These are phyloP conservation scores for Leishmania tropica DNA, from an alignment of 208 protist species.

Conservation along the genomic window DNA sequence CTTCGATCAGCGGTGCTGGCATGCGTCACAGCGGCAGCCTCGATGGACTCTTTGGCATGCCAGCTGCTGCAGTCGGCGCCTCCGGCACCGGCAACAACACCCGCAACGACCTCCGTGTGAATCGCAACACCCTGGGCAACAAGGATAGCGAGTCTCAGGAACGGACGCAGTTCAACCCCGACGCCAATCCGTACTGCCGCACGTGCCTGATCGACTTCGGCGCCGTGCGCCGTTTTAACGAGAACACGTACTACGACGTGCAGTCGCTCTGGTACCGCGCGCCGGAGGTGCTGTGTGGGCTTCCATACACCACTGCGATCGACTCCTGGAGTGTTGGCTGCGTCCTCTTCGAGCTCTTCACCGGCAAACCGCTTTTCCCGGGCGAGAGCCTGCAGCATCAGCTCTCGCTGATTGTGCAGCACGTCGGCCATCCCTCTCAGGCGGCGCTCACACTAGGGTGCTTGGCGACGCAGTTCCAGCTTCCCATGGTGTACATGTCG, in stretches of 20 bases:
- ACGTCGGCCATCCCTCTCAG: slow-evolving; percentile 85
- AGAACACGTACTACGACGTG: slow-evolving; percentile 97
- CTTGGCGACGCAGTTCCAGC: slow-evolving; percentile 38
- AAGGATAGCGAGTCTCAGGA: slow-evolving; percentile 10
- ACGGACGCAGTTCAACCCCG: not conserved
- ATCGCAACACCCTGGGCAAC: slow-evolving; percentile 11
- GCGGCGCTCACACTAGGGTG: slow-evolving; percentile 60
- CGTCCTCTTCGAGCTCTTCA: slow-evolving; percentile 91
- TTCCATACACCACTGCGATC: slow-evolving; percentile 91
- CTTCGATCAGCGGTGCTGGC: not conserved
- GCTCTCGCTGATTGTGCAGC: slow-evolving; percentile 89
- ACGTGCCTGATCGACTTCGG: slow-evolving; percentile 98
- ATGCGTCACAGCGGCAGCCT: slow-evolving; percentile 22
- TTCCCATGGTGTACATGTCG: slow-evolving; percentile 30
- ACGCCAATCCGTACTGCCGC: slow-evolving; percentile 31
- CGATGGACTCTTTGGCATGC: slow-evolving; percentile 25
- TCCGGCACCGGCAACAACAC: slow-evolving; percentile 17
- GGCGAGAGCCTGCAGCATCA: slow-evolving; percentile 90
- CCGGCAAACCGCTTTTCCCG: slow-evolving; percentile 94
- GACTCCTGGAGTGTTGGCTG: slow-evolving; percentile 95
- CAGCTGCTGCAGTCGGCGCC: slow-evolving; percentile 12
- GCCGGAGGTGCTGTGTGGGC: slow-evolving; percentile 90
- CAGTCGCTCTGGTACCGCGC: slow-evolving; percentile 94
- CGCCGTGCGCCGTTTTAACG: slow-evolving; percentile 94
- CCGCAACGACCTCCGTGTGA: slow-evolving; percentile 21